These are phyloP conservation scores for Eragrostis tef DNA, from an alignment of 202 grass and related monocot genomes.

Conservation along the genomic window DNA sequence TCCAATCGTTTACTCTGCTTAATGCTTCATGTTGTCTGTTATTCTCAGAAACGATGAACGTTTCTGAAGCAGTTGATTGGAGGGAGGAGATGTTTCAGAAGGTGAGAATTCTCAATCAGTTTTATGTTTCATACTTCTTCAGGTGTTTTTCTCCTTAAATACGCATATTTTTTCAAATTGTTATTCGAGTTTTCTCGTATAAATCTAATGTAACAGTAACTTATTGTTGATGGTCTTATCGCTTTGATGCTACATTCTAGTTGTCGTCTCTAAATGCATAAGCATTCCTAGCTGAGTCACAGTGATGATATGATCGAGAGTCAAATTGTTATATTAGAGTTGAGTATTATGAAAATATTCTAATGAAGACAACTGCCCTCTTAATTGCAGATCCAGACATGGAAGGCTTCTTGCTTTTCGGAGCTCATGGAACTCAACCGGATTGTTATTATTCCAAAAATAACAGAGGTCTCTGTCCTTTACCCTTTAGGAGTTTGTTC, in stretches of 20 bases:
- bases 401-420: constrained; percentile 8
- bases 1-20: neutral
- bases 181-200: neutral
- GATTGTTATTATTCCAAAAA: neutral
- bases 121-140: neutral
- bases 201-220: neutral
- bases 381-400: neutral
- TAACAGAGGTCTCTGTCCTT: constrained; percentile 5
- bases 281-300: neutral
- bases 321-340: neutral
- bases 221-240: neutral
- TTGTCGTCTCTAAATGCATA: neutral
- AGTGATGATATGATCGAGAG: neutral
- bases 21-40: neutral
- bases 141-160: neutral
- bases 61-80: constrained; percentile 27
- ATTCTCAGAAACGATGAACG: neutral
- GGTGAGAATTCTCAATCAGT: neutral
- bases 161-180: neutral
- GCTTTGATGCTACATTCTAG: neutral
- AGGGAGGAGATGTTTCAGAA: constrained; percentile 36
- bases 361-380: neutral
- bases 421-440: constrained; percentile 11
- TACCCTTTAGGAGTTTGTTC: neutral
- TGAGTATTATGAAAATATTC: neutral